phyloP scores from a whole-genome alignment of 805 yeast genomes.

The Saccharomycopsis guyanensis region DNA sequence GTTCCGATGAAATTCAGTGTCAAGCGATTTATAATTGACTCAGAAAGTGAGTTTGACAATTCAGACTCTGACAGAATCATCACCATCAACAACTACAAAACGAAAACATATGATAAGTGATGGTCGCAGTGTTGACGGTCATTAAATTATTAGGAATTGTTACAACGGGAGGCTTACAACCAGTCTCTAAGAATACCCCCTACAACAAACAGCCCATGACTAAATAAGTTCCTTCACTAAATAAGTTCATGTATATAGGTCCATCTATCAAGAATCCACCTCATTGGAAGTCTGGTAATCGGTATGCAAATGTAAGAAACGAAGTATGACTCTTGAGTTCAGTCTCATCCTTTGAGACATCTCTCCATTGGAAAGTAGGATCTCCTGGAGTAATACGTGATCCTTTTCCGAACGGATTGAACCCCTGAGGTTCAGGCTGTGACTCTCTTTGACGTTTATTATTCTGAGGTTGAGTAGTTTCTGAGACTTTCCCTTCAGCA shows the following conservation, averaged over 20 bases:
- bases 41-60: constrained; percentile 8
- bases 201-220: no score
- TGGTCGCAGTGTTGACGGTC: no score
- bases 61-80: constrained; percentile 7
- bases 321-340: constrained; percentile 94
- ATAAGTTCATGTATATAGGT: no score
- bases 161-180: no score
- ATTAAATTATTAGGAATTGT: no score
- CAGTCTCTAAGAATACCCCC: no score
- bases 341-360: constrained; percentile 75
- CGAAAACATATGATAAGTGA: neutral
- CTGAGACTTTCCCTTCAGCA: constrained; percentile 20
- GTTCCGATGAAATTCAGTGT: constrained; percentile 8
- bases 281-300: neutral
- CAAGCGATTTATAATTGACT: constrained; percentile 9
- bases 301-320: constrained; percentile 78
- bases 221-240: no score
- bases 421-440: constrained; percentile 42
- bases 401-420: constrained; percentile 92
- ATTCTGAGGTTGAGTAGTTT: constrained; percentile 22
- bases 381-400: constrained; percentile 84
- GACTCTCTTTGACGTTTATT: constrained; percentile 20
- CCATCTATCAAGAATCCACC: no score
- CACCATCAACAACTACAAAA: constrained; percentile 12
- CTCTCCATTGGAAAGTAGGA: constrained; percentile 64